Evolutionary conservation across 805 yeast species (phyloP), one percentile per base, ranked within the genome.

Genomic region (Blastobotrys americana): DNA sequence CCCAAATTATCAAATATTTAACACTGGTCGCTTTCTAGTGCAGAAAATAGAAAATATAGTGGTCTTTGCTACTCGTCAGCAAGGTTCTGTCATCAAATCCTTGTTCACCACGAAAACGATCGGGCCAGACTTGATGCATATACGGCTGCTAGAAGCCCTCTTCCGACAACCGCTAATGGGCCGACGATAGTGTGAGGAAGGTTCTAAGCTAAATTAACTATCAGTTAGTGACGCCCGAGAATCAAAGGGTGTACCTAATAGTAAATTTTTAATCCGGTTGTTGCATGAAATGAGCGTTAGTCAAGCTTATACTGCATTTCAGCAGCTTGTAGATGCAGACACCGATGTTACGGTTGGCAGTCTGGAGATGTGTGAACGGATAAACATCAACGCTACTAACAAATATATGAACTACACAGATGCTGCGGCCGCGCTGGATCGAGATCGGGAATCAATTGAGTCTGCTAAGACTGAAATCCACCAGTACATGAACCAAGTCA

Each of bases 321-420:
- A 52, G 39, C 48, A 46, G 34, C 41, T 48, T 41, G 36, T 53
- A 5, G 58, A 55, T 15, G 53, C 55, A 13, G 57, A 55, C 34
- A 48, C 51, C 13, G 55, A 55, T 34, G 43, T 42, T 39, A 47
- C 49, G 6, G 47, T 45, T n/a, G 45, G 47, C 10, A 42, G 46
- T 39, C 47, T 54, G 22, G 56, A 53, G 34, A 42, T 53, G 34
- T 40, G 51, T 45, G 57, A 55, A 36, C 49, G 56, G n/a, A 42
- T 48, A 22, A 55, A 54, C 33, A 52, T 52, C 33, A 51, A 53
- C 34, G 47, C 53, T 15, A 51, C 55, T 6, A 50, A 45, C 27
- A 47, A 53, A 43, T 47, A 52, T 34, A 53, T 44, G 43, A 50
- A 49, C 31, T 28, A 45, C n/a, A 54, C 54, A 9, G 62, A 56